phyloP scores from a whole-genome alignment of 768 basidiomycete species.

The Hortiboletus flavorubellus region DNA sequence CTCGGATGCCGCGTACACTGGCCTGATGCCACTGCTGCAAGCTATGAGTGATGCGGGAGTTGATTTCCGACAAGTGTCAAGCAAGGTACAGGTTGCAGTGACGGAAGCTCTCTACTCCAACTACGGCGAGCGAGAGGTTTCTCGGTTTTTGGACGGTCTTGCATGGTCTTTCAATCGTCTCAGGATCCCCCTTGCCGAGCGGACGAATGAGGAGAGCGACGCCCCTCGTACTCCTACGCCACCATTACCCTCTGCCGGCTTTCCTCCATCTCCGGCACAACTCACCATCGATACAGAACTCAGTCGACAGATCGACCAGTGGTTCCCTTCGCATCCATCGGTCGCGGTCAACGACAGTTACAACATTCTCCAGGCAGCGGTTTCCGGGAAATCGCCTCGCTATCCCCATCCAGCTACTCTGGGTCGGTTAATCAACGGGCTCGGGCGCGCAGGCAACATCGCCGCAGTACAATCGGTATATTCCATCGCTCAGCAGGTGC shows the following conservation, averaged over 20 bases:
- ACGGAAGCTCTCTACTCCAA: slow-evolving; percentile 27
- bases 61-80: slow-evolving; percentile 26
- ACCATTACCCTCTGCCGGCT: slow-evolving; percentile 10
- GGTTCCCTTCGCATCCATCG: slow-evolving; percentile 27
- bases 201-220: slow-evolving; percentile 2
- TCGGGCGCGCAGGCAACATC: slow-evolving; percentile 62
- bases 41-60: slow-evolving; percentile 36
- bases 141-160: slow-evolving; percentile 23
- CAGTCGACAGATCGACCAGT: slow-evolving; percentile 33
- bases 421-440: slow-evolving; percentile 59
- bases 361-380: slow-evolving; percentile 43
- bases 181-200: slow-evolving; percentile 20
- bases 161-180: slow-evolving; percentile 17
- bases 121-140: slow-evolving; percentile 17
- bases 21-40: slow-evolving; percentile 42
- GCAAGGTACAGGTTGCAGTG: slow-evolving; percentile 17
- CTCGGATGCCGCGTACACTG: slow-evolving; percentile 34
- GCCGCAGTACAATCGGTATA: slow-evolving; percentile 67
- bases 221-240: slow-evolving; percentile 10
- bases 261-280: slow-evolving; percentile 7
- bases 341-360: slow-evolving; percentile 43
- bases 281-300: slow-evolving; percentile 26
- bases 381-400: slow-evolving; percentile 35
- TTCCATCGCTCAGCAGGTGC: slow-evolving; percentile 57
- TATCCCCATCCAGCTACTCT: slow-evolving; percentile 53